Evolutionary conservation across 805 yeast species (phyloP).

Genomic region (Saccharomycopsis oosterbeekiorum): DNA sequence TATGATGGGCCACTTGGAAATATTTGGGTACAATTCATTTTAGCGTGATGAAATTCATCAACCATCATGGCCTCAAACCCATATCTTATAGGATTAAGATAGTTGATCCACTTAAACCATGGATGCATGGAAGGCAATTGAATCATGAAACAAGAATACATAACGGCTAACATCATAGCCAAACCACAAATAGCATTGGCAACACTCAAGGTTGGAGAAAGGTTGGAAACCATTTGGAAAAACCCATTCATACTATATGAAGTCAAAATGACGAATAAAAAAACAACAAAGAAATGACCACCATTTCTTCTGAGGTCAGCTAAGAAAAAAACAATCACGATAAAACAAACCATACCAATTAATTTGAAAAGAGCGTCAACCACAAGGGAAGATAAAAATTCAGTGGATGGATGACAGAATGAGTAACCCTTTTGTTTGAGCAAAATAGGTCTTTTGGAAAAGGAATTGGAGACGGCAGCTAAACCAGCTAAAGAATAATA

Average conservation of each 20-base stretch:
- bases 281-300: slow-evolving; percentile 44
- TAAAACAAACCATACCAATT: slow-evolving; percentile 34
- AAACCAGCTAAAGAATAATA: slow-evolving; percentile 41
- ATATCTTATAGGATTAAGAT: slow-evolving; percentile 46
- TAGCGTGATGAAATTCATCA: slow-evolving; percentile 52
- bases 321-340: slow-evolving; percentile 48
- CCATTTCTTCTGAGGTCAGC: slow-evolving; percentile 38
- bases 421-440: slow-evolving; percentile 65
- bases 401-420: slow-evolving; percentile 65
- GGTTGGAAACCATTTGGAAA: slow-evolving; percentile 45
- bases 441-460: slow-evolving; percentile 48
- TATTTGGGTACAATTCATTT: slow-evolving; percentile 43
- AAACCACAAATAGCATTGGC: slow-evolving; percentile 57
- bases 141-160: slow-evolving; percentile 60
- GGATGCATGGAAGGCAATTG: slow-evolving; percentile 53
- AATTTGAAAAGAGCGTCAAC: slow-evolving; percentile 58
- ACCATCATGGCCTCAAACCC: slow-evolving; percentile 56
- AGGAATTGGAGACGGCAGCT: slow-evolving; percentile 33
- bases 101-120: slow-evolving; percentile 64
- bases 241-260: slow-evolving; percentile 40
- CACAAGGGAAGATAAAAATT: slow-evolving; percentile 51
- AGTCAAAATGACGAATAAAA: slow-evolving; percentile 35
- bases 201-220: slow-evolving; percentile 37
- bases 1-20: slow-evolving; percentile 56
- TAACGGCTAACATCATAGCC: slow-evolving; percentile 36